phyloP scores from a whole-genome alignment of 345 rosid genomes.

The Adansonia digitata region DNA sequence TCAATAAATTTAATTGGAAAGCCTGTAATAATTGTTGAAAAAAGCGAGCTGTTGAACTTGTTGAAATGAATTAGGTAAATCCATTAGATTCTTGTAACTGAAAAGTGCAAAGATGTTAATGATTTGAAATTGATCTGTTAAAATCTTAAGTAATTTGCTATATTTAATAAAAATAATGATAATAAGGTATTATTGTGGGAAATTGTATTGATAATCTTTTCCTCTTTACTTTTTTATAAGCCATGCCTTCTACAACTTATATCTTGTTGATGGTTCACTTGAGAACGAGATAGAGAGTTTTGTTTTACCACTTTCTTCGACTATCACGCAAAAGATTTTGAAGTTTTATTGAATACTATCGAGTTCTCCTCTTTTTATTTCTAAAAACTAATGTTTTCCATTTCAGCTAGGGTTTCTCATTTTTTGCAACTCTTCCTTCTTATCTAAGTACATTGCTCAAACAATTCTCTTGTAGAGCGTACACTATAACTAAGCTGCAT shows the following conservation, averaged over 20 bases:
- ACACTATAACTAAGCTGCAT: background rate
- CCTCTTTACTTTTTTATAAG: too few relatives aligned
- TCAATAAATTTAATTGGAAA: background rate
- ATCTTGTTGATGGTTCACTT: too few relatives aligned
- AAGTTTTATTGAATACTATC: too few relatives aligned
- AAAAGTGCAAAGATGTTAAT: background rate
- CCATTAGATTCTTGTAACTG: background rate
- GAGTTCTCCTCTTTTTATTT: too few relatives aligned
- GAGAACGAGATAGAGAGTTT: background rate
- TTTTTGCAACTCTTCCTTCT: background rate
- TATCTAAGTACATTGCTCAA: background rate
- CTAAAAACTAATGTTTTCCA: too few relatives aligned
- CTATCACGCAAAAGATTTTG: too few relatives aligned
- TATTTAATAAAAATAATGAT: too few relatives aligned
- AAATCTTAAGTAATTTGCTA: background rate
- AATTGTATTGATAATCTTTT: too few relatives aligned
- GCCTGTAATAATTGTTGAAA: background rate
- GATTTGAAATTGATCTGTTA: background rate
- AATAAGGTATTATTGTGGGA: too few relatives aligned
- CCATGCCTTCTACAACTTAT: background rate
- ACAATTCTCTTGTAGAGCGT: too few relatives aligned
- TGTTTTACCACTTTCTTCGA: too few relatives aligned
- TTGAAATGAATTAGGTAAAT: background rate
- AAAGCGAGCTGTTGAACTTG: background rate
- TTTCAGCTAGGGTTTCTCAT: too few relatives aligned